phyloP scores from a whole-genome alignment of 192 early-diverging fungal genomes.

The Podila horticola region DNA sequence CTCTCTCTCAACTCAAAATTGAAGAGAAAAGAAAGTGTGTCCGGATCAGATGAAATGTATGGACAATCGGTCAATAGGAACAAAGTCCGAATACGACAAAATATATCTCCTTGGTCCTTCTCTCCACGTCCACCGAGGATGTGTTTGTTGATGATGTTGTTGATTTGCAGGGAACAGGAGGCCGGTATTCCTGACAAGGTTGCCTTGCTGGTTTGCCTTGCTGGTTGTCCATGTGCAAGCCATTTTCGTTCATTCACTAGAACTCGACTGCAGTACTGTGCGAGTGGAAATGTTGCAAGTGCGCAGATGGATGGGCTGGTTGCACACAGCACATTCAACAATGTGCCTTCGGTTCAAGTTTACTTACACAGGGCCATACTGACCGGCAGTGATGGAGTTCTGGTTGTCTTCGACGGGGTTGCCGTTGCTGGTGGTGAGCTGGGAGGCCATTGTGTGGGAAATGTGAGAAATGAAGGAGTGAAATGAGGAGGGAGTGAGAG shows the following conservation, averaged over 20 bases:
- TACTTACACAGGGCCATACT: conserved; percentile 64
- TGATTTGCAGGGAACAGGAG: background rate
- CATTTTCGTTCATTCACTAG: background rate
- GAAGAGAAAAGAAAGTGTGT: background rate
- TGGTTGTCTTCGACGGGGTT: conserved; percentile 83
- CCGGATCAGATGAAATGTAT: background rate
- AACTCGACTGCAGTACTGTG: too few species aligned
- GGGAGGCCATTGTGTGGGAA: background rate
- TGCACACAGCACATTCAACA: background rate
- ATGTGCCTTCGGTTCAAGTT: background rate
- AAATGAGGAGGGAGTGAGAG: conserved; percentile 3
- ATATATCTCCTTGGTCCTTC: background rate
- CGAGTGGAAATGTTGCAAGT: background rate
- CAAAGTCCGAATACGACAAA: background rate
- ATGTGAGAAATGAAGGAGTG: background rate
- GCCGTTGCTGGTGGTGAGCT: conserved; percentile 43
- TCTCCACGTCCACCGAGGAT: background rate
- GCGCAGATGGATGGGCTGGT: background rate
- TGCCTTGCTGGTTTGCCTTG: background rate
- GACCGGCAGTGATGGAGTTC: conserved; percentile 75
- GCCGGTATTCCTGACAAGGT: background rate
- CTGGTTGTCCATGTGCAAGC: background rate
- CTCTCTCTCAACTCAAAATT: conserved; percentile 1
- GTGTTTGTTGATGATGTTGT: background rate
- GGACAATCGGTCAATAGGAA: conserved; percentile 3